These are phyloP conservation scores for Suillus occidentalis DNA, from an alignment of 768 basidiomycete genomes.

Conservation along the genomic window DNA sequence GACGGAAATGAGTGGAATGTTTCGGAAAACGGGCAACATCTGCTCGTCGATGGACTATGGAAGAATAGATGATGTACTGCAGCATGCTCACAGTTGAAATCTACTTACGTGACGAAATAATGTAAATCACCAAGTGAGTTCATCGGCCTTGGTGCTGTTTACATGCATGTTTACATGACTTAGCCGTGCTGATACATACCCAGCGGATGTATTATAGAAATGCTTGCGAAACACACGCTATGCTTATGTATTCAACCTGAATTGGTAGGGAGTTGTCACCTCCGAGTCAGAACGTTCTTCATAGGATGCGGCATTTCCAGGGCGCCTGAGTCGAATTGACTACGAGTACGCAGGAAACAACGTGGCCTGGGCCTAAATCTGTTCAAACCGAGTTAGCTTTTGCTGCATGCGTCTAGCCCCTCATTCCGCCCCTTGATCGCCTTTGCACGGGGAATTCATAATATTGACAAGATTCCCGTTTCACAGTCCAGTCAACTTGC, in stretches of 20 bases:
- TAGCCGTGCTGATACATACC: slow-evolving; percentile 21
- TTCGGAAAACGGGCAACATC: slow-evolving; percentile 26
- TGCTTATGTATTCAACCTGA: slow-evolving; percentile 31
- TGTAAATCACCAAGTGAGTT: slow-evolving; percentile 22
- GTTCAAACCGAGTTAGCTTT: slow-evolving; percentile 16
- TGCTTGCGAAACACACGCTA: slow-evolving; percentile 20
- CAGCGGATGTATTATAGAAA: slow-evolving; percentile 24
- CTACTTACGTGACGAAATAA: slow-evolving; percentile 25
- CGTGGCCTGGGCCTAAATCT: slow-evolving; percentile 33
- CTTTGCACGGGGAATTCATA: slow-evolving; percentile 30
- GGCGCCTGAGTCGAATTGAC: slow-evolving; percentile 26
- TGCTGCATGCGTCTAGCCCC: slow-evolving; percentile 24
- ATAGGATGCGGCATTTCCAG: slow-evolving; percentile 25
- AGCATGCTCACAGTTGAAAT: not conserved
- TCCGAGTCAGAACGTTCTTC: slow-evolving; percentile 28
- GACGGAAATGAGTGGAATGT: slow-evolving; percentile 38
- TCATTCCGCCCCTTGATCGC: slow-evolving; percentile 33
- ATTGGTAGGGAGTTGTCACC: slow-evolving; percentile 25
- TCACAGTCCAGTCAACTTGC: slow-evolving; percentile 26
- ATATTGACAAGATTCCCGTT: slow-evolving; percentile 33
- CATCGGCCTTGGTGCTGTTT: slow-evolving; percentile 25
- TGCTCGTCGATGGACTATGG: slow-evolving; percentile 31
- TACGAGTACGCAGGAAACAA: slow-evolving; percentile 32
- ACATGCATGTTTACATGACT: slow-evolving; percentile 19
- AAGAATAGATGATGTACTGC: slow-evolving; percentile 23